A percentile compares a stretch with the other conserved stretches of the same genome.
Evolutionary conservation across 1,284 basidiomycete species (phyloP).

Genomic region (Salmacisia buchloeana): DNA sequence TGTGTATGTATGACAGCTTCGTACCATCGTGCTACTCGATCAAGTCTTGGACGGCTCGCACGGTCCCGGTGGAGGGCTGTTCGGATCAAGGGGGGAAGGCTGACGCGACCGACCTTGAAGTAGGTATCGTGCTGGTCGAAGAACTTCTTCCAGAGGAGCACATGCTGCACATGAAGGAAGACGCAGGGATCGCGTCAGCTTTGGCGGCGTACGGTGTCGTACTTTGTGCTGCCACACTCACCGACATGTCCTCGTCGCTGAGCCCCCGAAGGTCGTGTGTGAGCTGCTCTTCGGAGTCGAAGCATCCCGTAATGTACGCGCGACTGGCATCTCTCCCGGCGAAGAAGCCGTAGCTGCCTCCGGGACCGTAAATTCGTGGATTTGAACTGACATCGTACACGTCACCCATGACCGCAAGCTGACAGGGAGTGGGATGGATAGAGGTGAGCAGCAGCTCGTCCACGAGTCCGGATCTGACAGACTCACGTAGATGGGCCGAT

Average conservation of each 20-base stretch:
- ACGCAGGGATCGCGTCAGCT: neutral
- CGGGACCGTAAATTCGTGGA: slow-evolving; percentile 69
- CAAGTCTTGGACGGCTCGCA: slow-evolving; percentile 16
- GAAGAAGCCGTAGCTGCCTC: slow-evolving; percentile 44
- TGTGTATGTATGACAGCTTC: neutral
- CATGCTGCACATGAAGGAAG: slow-evolving; percentile 16
- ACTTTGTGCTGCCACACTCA: slow-evolving; percentile 16
- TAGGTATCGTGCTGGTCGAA: slow-evolving; percentile 38
- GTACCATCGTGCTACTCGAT: neutral
- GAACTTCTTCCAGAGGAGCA: slow-evolving; percentile 38
- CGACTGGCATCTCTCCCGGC: slow-evolving; percentile 44
- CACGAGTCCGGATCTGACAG: neutral
- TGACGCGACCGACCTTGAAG: slow-evolving; percentile 34
- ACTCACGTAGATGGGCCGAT: slow-evolving; percentile 75
- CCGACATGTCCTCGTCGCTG: slow-evolving; percentile 24
- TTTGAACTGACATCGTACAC: slow-evolving; percentile 82
- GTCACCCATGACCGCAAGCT: slow-evolving; percentile 66
- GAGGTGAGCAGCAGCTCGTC: neutral
- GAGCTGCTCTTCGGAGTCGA: slow-evolving; percentile 32
- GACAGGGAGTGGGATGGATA: neutral
- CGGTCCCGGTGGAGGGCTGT: slow-evolving; percentile 28
- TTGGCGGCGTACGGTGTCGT: neutral
- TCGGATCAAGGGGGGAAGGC: slow-evolving; percentile 30
- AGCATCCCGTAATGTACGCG: slow-evolving; percentile 48
- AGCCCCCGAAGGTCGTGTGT: slow-evolving; percentile 47